A percentile compares a stretch with the other conserved stretches of the same genome.
These are phyloP conservation scores for Aegilops umbellulata DNA, from an alignment of 176 grass and related monocot species.

Conservation along the genomic window DNA sequence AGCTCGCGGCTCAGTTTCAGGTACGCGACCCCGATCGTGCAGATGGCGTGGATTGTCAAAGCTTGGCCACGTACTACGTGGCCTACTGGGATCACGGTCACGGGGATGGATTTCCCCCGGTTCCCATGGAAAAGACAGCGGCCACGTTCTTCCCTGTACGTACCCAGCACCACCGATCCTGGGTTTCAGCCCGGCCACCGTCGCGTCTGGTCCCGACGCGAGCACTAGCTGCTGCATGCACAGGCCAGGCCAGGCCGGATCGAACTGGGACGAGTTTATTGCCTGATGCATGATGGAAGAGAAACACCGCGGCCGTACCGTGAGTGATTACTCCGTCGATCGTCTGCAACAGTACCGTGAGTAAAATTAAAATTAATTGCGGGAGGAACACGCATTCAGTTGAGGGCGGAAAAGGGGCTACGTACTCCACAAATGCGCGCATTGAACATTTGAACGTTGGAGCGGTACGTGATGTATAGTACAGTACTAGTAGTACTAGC, in stretches of 20 bases:
- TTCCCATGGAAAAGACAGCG: slow-evolving; percentile 3
- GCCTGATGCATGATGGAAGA: neutral
- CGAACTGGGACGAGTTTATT: neutral
- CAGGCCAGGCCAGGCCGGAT: neutral
- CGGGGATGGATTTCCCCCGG: neutral
- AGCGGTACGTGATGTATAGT: too few species aligned
- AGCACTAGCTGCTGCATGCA: neutral
- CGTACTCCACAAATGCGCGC: too few species aligned
- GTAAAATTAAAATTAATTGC: too few species aligned
- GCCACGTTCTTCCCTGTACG: slow-evolving; percentile 23
- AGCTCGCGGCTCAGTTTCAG: too few species aligned
- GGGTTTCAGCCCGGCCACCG: neutral
- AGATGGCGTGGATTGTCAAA: too few species aligned
- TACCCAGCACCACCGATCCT: neutral
- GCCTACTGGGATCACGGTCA: too few species aligned
- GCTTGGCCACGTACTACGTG: too few species aligned
- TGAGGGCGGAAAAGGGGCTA: too few species aligned
- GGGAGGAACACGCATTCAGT: too few species aligned
- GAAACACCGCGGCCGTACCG: neutral
- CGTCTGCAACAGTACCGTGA: neutral
- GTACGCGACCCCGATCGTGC: too few species aligned
- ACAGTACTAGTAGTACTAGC: too few species aligned
- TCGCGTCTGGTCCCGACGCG: neutral
- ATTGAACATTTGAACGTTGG: too few species aligned
- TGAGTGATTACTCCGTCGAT: neutral